These are phyloP conservation scores for Trichophyton equinum DNA, from an alignment of 2,329 filamentous ascomycete species.

Conservation along the genomic window DNA sequence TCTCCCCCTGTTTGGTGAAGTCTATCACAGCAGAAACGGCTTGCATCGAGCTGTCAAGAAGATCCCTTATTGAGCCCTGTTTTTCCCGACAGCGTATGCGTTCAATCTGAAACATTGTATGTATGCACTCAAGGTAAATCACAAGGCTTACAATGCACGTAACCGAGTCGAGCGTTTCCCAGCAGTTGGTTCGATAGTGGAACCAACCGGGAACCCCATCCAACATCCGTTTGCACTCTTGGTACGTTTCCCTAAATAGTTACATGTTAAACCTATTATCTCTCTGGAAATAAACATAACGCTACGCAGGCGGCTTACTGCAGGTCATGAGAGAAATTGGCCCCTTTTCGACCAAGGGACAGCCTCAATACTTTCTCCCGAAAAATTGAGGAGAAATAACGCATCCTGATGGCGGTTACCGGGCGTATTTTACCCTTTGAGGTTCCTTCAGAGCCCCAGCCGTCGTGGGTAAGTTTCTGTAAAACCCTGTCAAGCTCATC, in stretches of 20 bases:
- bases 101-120: slow-evolving; percentile 16
- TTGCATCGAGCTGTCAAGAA: slow-evolving; percentile 17
- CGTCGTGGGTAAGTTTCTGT: slow-evolving; percentile 13
- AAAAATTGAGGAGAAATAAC: slow-evolving; percentile 15
- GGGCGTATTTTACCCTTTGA: slow-evolving; percentile 10
- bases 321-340: slow-evolving; percentile 7
- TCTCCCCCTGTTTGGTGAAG: slow-evolving; percentile 13
- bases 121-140: slow-evolving; percentile 16
- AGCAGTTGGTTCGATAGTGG: slow-evolving; percentile 14
- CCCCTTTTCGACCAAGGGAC: slow-evolving; percentile 12
- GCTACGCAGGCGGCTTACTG: slow-evolving; percentile 1
- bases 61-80: slow-evolving; percentile 10
- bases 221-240: slow-evolving; percentile 15
- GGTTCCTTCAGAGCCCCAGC: slow-evolving; percentile 14
- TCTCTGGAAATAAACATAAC: background rate
- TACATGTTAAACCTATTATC: background rate
- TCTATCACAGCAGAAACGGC: slow-evolving; percentile 15
- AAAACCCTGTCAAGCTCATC: slow-evolving; percentile 11
- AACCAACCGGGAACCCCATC: slow-evolving; percentile 14
- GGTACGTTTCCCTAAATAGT: slow-evolving; percentile 10
- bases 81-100: slow-evolving; percentile 16
- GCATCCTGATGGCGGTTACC: slow-evolving; percentile 15
- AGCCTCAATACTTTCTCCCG: slow-evolving; percentile 18
- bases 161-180: slow-evolving; percentile 8
- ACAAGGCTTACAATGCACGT: slow-evolving; percentile 12